Evolutionary conservation across 768 basidiomycete species (phyloP), one percentile per base, ranked within the genome.

Genomic region (Suillus subluteus): DNA sequence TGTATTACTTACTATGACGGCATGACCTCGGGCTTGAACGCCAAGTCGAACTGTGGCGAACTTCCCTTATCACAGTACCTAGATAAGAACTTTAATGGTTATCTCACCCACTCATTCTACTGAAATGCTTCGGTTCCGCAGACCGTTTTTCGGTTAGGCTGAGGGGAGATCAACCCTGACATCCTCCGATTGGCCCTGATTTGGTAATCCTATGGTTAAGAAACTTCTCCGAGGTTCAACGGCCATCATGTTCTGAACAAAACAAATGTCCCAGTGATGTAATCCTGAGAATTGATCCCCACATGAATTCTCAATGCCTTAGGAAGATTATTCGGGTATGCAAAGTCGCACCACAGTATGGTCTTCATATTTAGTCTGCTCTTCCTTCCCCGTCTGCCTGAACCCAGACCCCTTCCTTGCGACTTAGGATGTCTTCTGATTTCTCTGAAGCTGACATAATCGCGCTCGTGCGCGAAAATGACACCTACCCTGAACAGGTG

Each of bases 401-500:
- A 54, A 16, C 16, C 30, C 30, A 18, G 4, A 4, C 1, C 16
- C 30, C 54, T 55, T 32, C 18, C 26, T 18, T 54, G 52, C 4
- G 8, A 54, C 52, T 54, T 30, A 55, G 54, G 18, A 55, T 55
- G 54, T 32, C 26, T 30, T 30, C 54, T 5, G 30, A 32, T 18
- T 55, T 55, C 4, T 55, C 54, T 2, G 30, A 18, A 11, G 54
- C 54, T 35, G 54, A 55, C 18, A 32, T 59, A 59, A 15, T 11
- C 6, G 35, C 52, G 8, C 54, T 46, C 6, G 54, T 54, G 15
- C 6, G 3, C 13, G 52, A 23, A 52, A 23, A 59, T 38, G 5
- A 18, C 4, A n/a, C 21, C n/a, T 73, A 73, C 26, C 72, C 72
- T 11, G 50, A 65, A 56, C 46, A 48, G 13, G 68, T 65, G 9